Base-by-base conservation (phyloP, 495 filamentous ascomycete genomes). In the Podospora tetraspora region DNA sequence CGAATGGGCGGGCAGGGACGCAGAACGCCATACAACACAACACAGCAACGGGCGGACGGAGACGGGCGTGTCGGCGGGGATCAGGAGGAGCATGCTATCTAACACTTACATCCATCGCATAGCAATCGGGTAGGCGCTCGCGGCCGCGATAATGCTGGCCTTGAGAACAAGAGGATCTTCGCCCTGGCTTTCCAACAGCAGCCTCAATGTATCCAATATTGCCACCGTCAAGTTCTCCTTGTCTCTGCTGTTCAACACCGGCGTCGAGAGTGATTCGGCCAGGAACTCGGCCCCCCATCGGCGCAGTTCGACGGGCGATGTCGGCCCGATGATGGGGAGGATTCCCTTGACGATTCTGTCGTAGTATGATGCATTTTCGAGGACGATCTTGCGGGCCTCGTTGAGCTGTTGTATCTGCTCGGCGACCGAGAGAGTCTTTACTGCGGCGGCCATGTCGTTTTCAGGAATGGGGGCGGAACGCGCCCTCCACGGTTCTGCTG, bases 261-360 rank as follows among this genome's bases (percentile, higher is more conserved):
- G 95, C 59, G 90, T 93, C 22, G 96, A 89, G 79, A 99, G 97
- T 4, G 93, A 92, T 82, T 99, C 95, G 56, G 96, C 94, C 52
- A 99, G 83, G 77, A 99, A 99, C 27, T 97, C 93, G 24, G 93
- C 88, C 24, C 93, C 96, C 96, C 96, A 99, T 89, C 94, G 84
- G 78, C 92, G 90, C 71, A 97, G 80, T 78, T 96, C 92, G 22
- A 97, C 77, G 57, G 83, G 83, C 59, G 90, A 82, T 63, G 84
- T 82, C n/a, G 90, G 85, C 32, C 89, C 90, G 73, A 97, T 90
- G 74, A 98, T 92, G 24, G 93, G 92, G 5, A 97, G 84, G 66
- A 97, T 92, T 27, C 91, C 92, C 76, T 91, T 91, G 66, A 98
- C 86, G 77, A 99, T 93, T 75, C 91, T 91, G 32, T 89, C 87